Conservation (phyloP, 2,329 filamentous ascomycete species). For the Claviceps capensis region DNA sequence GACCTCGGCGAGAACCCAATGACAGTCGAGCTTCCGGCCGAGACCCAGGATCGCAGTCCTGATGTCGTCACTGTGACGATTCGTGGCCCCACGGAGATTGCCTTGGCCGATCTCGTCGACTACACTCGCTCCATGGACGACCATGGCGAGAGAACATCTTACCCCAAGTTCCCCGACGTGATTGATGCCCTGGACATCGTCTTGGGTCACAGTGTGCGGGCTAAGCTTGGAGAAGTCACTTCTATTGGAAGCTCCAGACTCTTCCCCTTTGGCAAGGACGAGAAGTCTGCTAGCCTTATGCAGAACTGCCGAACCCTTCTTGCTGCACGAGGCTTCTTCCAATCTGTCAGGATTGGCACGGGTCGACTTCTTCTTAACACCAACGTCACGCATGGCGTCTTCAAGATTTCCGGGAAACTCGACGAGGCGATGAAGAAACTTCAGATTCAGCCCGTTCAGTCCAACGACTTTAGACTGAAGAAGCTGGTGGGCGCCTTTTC, state of each 20-base stretch:
- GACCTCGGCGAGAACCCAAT: constrained; percentile 20
- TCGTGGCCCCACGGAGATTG: constrained; percentile 22
- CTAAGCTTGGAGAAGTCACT: constrained; percentile 18
- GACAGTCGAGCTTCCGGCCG: constrained; percentile 19
- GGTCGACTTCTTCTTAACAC: constrained; percentile 40
- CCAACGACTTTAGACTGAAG: constrained; percentile 10
- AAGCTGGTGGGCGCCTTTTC: constrained; percentile 13
- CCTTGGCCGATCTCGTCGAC: constrained; percentile 26
- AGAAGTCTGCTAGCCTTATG: constrained; percentile 16
- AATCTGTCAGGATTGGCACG: constrained; percentile 39
- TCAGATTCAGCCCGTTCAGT: constrained; percentile 6
- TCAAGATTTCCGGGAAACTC: constrained; percentile 27
- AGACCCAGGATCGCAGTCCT: constrained; percentile 15
- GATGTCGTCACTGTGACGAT: constrained; percentile 29
- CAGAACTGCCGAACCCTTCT: constrained; percentile 19
- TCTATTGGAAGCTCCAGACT: constrained; percentile 34
- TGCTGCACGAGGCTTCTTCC: constrained; percentile 40
- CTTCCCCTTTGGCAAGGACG: constrained; percentile 27
- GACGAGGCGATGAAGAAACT: constrained; percentile 19
- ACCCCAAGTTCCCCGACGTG: constrained; percentile 34
- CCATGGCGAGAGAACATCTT: constrained; percentile 20
- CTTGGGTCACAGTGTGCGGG: constrained; percentile 30
- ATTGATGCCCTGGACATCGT: constrained; percentile 40
- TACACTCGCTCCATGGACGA: constrained; percentile 32
- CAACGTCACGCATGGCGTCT: constrained; percentile 41